Base-by-base conservation (phyloP, 2,329 filamentous ascomycete species). In the Diaporthe ilicicola region DNA sequence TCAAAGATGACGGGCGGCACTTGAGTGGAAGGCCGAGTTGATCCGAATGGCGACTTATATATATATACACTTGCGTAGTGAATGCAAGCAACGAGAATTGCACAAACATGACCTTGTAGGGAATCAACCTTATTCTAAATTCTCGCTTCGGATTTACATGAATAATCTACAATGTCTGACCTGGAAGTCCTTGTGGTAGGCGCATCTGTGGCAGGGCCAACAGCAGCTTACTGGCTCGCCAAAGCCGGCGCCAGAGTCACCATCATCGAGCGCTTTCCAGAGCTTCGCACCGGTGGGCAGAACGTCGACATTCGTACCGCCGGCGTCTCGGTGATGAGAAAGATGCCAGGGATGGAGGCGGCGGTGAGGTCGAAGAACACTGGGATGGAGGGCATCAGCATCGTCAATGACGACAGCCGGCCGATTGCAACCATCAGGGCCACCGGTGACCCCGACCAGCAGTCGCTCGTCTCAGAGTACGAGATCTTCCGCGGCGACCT, bases 401-500 rank as follows among this genome's bases (percentile, higher is more conserved):
- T 86, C 13, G 79, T 86, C 3, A 75, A 81, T 72, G 74, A 76
- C 0, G 76, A 82, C 13, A 82, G 84, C 27, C 75, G 76, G 3
- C 76, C 80, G 2, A 80, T 79, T 17, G 84, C 80, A 2, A 77
- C 77, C 32, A 79, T 84, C 9, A 75, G 71, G 13, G 55, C 77
- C 13, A 81, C 78, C 5, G 80, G 80, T 7, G 74, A 81, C 68
- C 78, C 80, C 2, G 81, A 83, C 22, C 81, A 83, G 67, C 82
- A 84, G 70, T 79, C 80, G 9, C 75, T 87, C 7, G 82, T 85
- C 4, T 82, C 79, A 32, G 84, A 87, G 69, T 86, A 79, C 68
- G 84, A 87, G 75, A 85, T 87, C 54, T 79, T 86, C 73, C 79
- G 85, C 4, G 84, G 83, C 8, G 84, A 87, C 68, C 76, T 87